Evolutionary conservation across 225 moss, liverwort and hornwort species (phyloP), one percentile per base, ranked within the genome.

Genomic region (Asterella californica): DNA sequence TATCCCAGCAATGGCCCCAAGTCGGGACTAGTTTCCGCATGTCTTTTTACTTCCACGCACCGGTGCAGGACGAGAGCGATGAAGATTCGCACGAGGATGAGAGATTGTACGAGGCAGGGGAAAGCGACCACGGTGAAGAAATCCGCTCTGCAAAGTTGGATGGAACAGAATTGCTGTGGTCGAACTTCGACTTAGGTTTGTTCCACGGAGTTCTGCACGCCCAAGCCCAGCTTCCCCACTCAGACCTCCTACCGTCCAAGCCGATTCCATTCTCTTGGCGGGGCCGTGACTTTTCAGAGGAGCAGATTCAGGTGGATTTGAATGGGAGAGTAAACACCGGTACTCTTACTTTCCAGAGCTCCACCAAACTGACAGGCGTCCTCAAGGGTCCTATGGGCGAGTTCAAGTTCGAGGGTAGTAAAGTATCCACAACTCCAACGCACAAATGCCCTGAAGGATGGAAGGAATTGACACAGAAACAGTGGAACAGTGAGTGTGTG

Each of bases 361-460:
- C 48, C 1, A 73, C 73, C 27, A 47, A 73, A 48, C 47, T 73
- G 73, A 73, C 11, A 15, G 74, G 74, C 38, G 74, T 50, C 18
- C 14, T 74, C 17, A 32, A 74, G 33, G 14, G 74, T 10, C 0
- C 0, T 17, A 17, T 46, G 30, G 74, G 74, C 10, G 17, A 32
- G 29, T 52, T 74, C 29, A 30, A 53, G 52, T 74, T 74, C 52
- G 50, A 52, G 22, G 74, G 74, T 50, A 30, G 22, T 29, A 74
- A 34, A 18, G 46, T 30, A 29, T 74, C 74, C 9, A 29, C 14
- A 2, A 18, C 8, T 30, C 74, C 74, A 29, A 17, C 22, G 30
- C 19, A 30, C 11, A 52, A n/a, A 29, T 6, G 4, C 29, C 52
- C 29, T 24, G 27, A 52, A 30, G 74, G 14, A 27, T 74, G 74